Evolutionary conservation across 257 asterid genomes (phyloP).

Genomic region (Lycium barbarum): DNA sequence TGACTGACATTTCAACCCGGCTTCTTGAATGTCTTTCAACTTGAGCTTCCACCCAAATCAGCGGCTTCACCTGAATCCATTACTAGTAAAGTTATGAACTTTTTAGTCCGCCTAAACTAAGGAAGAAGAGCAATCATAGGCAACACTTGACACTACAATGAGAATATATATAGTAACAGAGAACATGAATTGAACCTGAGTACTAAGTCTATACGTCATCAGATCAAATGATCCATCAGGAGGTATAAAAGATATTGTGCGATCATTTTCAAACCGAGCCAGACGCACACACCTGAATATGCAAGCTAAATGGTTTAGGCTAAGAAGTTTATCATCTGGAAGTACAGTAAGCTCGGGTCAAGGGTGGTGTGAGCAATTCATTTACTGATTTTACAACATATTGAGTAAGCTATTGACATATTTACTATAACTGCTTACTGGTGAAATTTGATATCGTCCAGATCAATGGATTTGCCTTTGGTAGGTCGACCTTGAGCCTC

Average conservation of each 20-base stretch:
- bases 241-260: conserved; percentile 96
- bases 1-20: conserved; percentile 82
- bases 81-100: conserved; percentile 14
- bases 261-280: conserved; percentile 94
- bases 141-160: background rate
- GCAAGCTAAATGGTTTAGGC: conserved; percentile 31
- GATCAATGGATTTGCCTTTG: conserved; percentile 97
- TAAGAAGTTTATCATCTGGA: background rate
- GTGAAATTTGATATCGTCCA: conserved; percentile 97
- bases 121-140: background rate
- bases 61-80: conserved; percentile 87
- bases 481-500: conserved; percentile 96
- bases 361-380: background rate
- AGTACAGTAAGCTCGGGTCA: background rate
- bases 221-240: conserved; percentile 99
- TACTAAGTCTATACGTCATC: conserved; percentile 98
- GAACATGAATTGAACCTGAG: conserved; percentile 67
- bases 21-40: conserved; percentile 93
- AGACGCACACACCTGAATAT: conserved; percentile 90
- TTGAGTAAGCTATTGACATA: background rate
- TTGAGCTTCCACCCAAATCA: conserved; percentile 98
- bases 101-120: background rate
- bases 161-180: conserved; percentile 5
- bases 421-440: conserved; percentile 64
- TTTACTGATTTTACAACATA: background rate